These are phyloP conservation scores for Sporothrix brunneoviolacea DNA, from an alignment of 2,329 filamentous ascomycete genomes.

Conservation along the genomic window DNA sequence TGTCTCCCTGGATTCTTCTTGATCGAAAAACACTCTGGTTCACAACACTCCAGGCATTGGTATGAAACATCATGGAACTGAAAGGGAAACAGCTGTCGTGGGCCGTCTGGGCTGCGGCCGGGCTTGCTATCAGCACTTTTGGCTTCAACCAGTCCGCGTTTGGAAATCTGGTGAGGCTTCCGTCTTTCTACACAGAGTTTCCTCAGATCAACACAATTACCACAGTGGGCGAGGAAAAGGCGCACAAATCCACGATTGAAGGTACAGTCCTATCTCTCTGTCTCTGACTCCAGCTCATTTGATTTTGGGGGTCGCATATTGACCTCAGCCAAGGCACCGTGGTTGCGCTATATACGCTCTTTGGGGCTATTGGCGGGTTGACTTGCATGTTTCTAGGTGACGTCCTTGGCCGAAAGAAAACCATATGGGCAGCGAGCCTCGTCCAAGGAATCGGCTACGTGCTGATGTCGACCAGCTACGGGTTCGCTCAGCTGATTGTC, in stretches of 20 bases:
- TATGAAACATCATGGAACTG: neutral
- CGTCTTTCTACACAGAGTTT: neutral
- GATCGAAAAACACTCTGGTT: neutral
- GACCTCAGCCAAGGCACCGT: neutral
- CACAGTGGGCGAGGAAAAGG: neutral
- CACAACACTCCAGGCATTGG: no score
- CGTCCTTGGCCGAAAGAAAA: conserved; percentile 24
- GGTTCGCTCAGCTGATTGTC: conserved; percentile 39
- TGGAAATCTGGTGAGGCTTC: neutral
- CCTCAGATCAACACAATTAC: neutral
- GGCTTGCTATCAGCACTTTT: conserved; percentile 1
- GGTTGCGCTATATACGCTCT: neutral
- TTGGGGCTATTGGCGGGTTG: neutral
- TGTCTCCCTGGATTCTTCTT: neutral
- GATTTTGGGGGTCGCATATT: no score
- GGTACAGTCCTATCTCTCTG: neutral
- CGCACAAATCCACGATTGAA: neutral
- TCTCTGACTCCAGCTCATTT: neutral
- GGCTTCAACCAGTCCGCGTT: conserved; percentile 1
- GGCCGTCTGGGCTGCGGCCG: conserved; percentile 1
- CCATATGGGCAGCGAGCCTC: conserved; percentile 20
- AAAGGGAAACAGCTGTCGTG: neutral
- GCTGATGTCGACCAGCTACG: conserved; percentile 21
- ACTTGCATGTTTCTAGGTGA: neutral
- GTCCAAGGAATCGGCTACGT: conserved; percentile 22